A percentile compares a stretch with the other conserved stretches of the same genome.
Conservation (phyloP, 179 eudicot genomes). For the Spergularia azorica region DNA sequence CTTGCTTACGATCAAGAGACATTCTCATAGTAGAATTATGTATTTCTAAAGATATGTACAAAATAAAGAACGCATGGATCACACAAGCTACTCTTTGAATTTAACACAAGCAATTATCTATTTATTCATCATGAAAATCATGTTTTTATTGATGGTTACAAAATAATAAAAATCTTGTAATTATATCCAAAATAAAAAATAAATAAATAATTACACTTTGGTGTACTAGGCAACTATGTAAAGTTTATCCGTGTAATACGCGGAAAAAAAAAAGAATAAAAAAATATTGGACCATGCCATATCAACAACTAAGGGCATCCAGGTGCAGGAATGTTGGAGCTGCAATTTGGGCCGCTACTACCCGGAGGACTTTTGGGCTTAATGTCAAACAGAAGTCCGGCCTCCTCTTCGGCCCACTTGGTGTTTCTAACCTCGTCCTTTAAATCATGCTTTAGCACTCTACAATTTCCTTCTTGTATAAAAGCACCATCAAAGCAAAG, state of each 20-base stretch:
- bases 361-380: not conserved
- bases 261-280: not conserved
- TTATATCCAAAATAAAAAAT: no score
- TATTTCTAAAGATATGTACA: no score
- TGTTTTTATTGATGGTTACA: no score
- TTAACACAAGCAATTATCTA: no score
- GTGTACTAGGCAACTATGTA: not conserved
- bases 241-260: not conserved
- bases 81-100: no score
- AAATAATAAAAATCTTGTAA: no score
- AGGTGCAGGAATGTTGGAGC: not conserved
- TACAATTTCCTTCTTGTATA: slow-evolving; percentile 19
- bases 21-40: no score
- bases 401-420: slow-evolving; percentile 4
- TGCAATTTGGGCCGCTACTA: not conserved
- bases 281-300: not conserved
- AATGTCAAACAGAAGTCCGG: not conserved
- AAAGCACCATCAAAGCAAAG: slow-evolving; percentile 5
- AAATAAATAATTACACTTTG: no score
- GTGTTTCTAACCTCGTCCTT: not conserved
- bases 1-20: no score
- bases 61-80: no score
- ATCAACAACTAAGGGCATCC: not conserved
- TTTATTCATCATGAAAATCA: no score
- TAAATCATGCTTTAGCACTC: slow-evolving; percentile 6